Evolutionary conservation across 106 monocot genomes (phyloP), one percentile per base, ranked within the genome.

Genomic region (Allium cepa): DNA sequence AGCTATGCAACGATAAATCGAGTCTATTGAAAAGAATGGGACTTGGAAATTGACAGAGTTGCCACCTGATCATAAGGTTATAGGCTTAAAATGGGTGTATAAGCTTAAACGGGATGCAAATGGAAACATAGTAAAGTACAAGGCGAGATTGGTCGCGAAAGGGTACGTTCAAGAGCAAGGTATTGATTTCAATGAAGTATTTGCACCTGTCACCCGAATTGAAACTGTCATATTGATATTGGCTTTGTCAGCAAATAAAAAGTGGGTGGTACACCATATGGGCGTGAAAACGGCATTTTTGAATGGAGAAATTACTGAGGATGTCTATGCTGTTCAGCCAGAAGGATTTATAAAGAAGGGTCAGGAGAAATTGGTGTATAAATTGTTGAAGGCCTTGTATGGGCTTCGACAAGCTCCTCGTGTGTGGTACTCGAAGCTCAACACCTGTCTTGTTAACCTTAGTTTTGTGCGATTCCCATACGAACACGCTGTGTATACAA

Each of bases 131-230:
- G 60, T 60, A 9, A 60, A 60, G 17, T 26, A 60, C 60, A 60
- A 60, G 17, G 60, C 7, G 13, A 60, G 60, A 8, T 22, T 60
- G 17, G 4, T 60, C 17, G 59, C 59, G n/a, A 60, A 60, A 22
- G 59, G 59, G 12, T 60, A 60, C 59, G 59, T 60, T n/a, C 15
- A 60, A 16, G 18, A 60, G 26, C 60, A 60, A 60, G 60, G 60
- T 10, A 60, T 60, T 18, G 60, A n/a, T 10, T 3, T 16, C 7
- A 26, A 60, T 9, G 60, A 60, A 16, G 60, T 60, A n/a, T 60
- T 60, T 18, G 11, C 60, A 9, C 17, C 60, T 9, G 60, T 18
- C 18, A 60, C 60, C 9, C 10, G 60, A 16, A 14, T 60, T 11
- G 60, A 60, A 16, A 60, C 60, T 18, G 60, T 60, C 18, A 14